Conservation (phyloP, 345 rosid genomes). For the Corymbia maculata region DNA sequence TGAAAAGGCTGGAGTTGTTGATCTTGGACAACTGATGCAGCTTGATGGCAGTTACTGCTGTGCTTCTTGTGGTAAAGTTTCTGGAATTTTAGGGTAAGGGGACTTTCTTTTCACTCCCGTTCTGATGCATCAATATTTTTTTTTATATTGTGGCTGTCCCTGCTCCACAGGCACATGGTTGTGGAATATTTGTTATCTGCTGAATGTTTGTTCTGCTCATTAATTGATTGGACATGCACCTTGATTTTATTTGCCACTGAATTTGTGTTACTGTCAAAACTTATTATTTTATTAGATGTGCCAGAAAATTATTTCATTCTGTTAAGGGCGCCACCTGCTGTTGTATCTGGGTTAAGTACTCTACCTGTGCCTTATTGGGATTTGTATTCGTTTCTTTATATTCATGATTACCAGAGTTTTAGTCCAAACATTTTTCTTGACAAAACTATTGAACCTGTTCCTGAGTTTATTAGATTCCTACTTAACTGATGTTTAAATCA, state of each 20-base stretch:
- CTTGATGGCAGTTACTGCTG: conserved; percentile 87
- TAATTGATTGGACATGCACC: not conserved
- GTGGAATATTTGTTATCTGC: not conserved
- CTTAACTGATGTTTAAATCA: not conserved
- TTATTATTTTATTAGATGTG: not conserved
- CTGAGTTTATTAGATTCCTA: not conserved
- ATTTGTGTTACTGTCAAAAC: not conserved
- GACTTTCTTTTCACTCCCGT: not conserved
- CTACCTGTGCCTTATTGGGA: not conserved
- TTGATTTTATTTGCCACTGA: not conserved
- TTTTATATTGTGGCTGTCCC: not conserved
- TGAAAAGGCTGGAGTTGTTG: conserved; percentile 75
- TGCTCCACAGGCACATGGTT: not conserved
- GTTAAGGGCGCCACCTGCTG: not conserved
- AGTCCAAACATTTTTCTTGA: not conserved
- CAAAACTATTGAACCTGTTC: not conserved
- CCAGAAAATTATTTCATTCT: not conserved
- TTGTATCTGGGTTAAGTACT: not conserved
- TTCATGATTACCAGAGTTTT: not conserved
- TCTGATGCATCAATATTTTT: not conserved
- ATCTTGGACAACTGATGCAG: conserved; percentile 80
- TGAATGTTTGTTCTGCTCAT: not conserved
- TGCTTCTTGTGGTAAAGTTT: conserved; percentile 95
- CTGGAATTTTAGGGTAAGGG: conserved; percentile 80
- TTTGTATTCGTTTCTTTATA: not conserved